Base-by-base conservation (phyloP, 805 yeast genomes). In the Nakazawaea laoshanensis region DNA sequence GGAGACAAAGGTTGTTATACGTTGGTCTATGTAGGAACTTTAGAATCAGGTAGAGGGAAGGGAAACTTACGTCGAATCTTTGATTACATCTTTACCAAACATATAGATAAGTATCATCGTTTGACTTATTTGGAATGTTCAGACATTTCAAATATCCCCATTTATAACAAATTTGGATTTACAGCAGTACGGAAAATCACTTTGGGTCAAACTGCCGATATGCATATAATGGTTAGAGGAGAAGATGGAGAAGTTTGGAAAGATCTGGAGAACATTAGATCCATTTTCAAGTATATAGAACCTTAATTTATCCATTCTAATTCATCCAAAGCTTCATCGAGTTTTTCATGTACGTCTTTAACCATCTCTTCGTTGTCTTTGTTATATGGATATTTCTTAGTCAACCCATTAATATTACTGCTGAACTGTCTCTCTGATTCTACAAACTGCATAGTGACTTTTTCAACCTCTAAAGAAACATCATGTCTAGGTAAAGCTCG, bases 111-210 rank as follows among this genome's bases (percentile, higher is more conserved):
- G 14, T 42, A 48, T 11, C 53, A 50, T 5, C 44, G 45, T 33
- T 46, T 64, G 18, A 42, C 63, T 5, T 65, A 65, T 42, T 53
- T 65, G 44, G 72, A 65, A 42, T 58, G 66, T 36, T 54, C 63
- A 4, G 49, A 65, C 7, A 38, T 50, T 7, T 32, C 41, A 19
- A 65, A 65, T 40, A 59, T 65, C 24, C 69, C 70, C 1, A 64
- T 65, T 28, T 65, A 65, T 47, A 52, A 61, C 31, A 53, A 46
- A 41, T 65, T 60, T 48, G 70, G 68, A 5, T 65, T 61, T 43
- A 47, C 47, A 9, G 49, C 52, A 32, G 58, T 56, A 36, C 60
- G 56, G 40, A 62, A 64, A 39, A 63, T 65, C 19, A 35, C 51
- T 24, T 52, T 65, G 12, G 42, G 42, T 5, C 60, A 54, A 37